A percentile compares a stretch with the other conserved stretches of the same genome.
These are phyloP conservation scores for Xylariaceae sp. DNA, from an alignment of 2,329 filamentous ascomycete genomes.

Conservation along the genomic window DNA sequence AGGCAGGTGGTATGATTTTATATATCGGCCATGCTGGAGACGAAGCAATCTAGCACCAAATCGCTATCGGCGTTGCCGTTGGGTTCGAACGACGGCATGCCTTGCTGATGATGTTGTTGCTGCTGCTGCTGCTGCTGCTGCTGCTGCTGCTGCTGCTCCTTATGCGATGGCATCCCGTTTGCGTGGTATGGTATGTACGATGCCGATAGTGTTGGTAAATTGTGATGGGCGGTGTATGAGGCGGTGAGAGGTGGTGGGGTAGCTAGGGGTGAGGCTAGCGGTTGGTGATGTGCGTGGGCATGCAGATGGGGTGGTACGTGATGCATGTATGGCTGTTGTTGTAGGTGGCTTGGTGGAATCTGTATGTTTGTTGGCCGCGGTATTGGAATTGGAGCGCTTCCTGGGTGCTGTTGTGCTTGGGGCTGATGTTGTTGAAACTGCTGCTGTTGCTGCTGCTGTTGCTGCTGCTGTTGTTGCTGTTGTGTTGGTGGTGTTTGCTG, in stretches of 20 bases:
- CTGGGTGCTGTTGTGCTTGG: constrained; percentile 11
- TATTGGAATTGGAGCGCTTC: constrained; percentile 20
- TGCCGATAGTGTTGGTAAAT: constrained; percentile 13
- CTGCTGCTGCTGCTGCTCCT: constrained; percentile 19
- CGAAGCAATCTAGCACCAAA: constrained; percentile 26
- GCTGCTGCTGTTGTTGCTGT: constrained; percentile 16
- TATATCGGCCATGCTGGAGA: constrained; percentile 25
- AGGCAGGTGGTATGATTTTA: constrained; percentile 1
- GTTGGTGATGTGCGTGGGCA: constrained; percentile 20
- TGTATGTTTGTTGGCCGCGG: constrained; percentile 19
- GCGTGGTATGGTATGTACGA: constrained; percentile 21
- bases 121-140: constrained; percentile 8
- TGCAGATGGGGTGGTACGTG: constrained; percentile 20
- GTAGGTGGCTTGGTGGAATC: constrained; percentile 20
- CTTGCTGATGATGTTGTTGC: neutral
- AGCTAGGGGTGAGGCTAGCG: constrained; percentile 16
- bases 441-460: constrained; percentile 12
- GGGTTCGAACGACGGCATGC: constrained; percentile 11
- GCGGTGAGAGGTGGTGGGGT: constrained; percentile 22
- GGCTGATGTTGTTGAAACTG: constrained; percentile 19
- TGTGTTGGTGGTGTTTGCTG: constrained; percentile 10
- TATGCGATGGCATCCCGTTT: constrained; percentile 11
- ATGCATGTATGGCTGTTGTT: constrained; percentile 25
- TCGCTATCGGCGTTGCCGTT: constrained; percentile 14
- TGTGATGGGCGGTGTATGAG: constrained; percentile 19